Conservation (phyloP, 2,329 filamentous ascomycete species). For the Colletotrichum viniferum region DNA sequence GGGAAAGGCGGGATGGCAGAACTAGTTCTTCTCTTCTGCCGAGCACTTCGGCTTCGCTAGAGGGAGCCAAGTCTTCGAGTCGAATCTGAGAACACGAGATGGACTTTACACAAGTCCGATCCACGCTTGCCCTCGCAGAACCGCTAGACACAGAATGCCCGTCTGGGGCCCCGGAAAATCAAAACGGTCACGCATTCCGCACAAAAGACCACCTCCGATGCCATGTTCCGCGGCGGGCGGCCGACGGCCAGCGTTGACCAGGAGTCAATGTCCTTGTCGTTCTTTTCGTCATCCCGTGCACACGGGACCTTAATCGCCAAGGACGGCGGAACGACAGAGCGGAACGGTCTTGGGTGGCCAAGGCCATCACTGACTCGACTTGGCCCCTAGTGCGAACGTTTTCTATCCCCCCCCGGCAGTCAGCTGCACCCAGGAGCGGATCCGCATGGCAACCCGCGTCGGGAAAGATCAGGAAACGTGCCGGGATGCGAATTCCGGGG, state of each 20-base stretch:
- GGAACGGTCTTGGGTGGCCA: background rate
- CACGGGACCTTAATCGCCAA: background rate
- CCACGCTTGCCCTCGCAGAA: background rate
- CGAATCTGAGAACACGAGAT: background rate
- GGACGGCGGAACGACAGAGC: background rate
- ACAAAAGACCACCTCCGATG: background rate
- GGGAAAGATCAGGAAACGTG: background rate
- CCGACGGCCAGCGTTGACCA: background rate
- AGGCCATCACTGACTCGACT: background rate
- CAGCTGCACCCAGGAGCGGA: background rate
- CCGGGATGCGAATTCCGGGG: background rate
- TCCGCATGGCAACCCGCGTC: background rate
- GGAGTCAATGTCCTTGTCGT: accelerated
- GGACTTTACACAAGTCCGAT: background rate
- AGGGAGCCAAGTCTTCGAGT: background rate
- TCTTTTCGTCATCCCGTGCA: background rate
- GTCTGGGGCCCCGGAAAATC: background rate
- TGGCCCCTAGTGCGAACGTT: background rate
- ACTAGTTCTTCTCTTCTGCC: background rate
- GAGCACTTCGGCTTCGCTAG: background rate
- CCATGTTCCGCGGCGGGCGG: background rate
- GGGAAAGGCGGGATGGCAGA: background rate
- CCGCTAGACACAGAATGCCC: background rate
- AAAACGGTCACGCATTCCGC: background rate
- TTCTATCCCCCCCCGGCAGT: background rate